These are phyloP conservation scores for Xylariomycetidae sp. DNA, from an alignment of 2,329 filamentous ascomycete genomes.

Conservation along the genomic window DNA sequence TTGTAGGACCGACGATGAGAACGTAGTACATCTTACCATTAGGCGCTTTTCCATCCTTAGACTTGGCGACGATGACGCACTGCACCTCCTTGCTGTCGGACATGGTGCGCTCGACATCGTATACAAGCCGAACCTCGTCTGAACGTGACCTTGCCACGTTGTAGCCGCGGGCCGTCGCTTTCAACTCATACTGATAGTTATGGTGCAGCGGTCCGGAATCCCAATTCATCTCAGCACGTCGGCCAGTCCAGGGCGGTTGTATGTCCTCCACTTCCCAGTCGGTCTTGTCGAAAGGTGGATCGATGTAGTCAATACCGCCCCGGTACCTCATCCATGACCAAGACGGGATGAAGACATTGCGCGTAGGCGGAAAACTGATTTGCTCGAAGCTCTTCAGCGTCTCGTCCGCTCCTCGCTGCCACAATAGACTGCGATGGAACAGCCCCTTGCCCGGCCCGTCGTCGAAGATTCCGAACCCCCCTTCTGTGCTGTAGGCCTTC, in stretches of 20 bases:
- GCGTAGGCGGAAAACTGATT: slow-evolving; percentile 6
- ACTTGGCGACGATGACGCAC: slow-evolving; percentile 6
- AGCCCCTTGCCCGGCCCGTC: slow-evolving; percentile 4
- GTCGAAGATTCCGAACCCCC: slow-evolving; percentile 13
- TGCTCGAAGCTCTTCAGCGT: slow-evolving; percentile 1
- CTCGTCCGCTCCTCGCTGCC: slow-evolving; percentile 3
- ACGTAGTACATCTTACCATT: slow-evolving; percentile 4
- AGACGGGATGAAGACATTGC: slow-evolving; percentile 5
- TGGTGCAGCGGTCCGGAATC: too few species aligned
- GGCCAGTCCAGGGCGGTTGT: slow-evolving; percentile 5
- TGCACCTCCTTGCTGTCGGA: neutral
- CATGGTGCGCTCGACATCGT: slow-evolving; percentile 1
- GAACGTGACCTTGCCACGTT: too few species aligned
- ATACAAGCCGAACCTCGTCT: slow-evolving; percentile 1
- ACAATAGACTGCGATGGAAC: slow-evolving; percentile 8
- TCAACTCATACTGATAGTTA: too few species aligned
- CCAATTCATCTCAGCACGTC: too few species aligned
- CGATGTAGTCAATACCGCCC: slow-evolving; percentile 11
- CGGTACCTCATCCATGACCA: slow-evolving; percentile 16
- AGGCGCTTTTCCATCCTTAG: neutral
- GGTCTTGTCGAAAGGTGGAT: slow-evolving; percentile 6
- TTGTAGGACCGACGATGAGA: slow-evolving; percentile 4
- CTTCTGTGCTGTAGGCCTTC: slow-evolving; percentile 7
- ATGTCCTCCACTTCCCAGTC: slow-evolving; percentile 8
- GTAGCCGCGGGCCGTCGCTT: slow-evolving; percentile 1